phyloP scores from a whole-genome alignment of 352 stramenopile genomes.

The Globisporangium echinulatum region DNA sequence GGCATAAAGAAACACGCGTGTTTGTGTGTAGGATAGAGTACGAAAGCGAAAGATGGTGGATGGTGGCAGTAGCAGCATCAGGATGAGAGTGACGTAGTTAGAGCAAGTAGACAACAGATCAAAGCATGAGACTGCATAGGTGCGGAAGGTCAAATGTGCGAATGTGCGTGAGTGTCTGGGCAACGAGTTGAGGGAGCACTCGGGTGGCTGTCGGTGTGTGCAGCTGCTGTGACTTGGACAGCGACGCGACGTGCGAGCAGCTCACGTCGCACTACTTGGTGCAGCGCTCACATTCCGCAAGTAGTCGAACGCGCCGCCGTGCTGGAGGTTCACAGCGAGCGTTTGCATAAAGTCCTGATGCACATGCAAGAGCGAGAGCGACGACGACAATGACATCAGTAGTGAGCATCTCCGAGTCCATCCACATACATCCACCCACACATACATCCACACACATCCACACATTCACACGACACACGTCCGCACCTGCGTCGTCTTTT shows the following conservation, averaged over 20 bases:
- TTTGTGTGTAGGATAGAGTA: not conserved
- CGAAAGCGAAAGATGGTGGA: not conserved
- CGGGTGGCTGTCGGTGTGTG: not conserved
- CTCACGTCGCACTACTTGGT: conserved; percentile 2
- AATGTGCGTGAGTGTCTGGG: not conserved
- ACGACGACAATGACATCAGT: not conserved
- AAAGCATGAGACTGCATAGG: too few species aligned
- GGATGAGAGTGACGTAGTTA: not conserved
- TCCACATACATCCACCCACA: not conserved
- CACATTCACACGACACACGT: not conserved
- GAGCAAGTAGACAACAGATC: not conserved
- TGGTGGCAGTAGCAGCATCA: not conserved
- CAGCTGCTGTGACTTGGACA: not conserved
- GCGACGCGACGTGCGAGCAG: not conserved
- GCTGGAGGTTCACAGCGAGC: conserved; percentile 65
- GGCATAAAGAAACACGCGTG: too few species aligned
- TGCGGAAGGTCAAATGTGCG: too few species aligned
- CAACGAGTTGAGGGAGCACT: not conserved
- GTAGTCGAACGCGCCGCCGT: conserved; percentile 53
- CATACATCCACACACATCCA: not conserved
- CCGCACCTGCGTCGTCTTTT: conserved; percentile 68
- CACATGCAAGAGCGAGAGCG: not conserved
- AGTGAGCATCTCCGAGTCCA: not conserved
- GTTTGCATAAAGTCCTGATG: conserved; percentile 80
- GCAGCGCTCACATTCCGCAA: conserved; percentile 16